These are phyloP conservation scores for Pachyrhizus erosus DNA, from an alignment of 306 rosid genomes.

Conservation along the genomic window DNA sequence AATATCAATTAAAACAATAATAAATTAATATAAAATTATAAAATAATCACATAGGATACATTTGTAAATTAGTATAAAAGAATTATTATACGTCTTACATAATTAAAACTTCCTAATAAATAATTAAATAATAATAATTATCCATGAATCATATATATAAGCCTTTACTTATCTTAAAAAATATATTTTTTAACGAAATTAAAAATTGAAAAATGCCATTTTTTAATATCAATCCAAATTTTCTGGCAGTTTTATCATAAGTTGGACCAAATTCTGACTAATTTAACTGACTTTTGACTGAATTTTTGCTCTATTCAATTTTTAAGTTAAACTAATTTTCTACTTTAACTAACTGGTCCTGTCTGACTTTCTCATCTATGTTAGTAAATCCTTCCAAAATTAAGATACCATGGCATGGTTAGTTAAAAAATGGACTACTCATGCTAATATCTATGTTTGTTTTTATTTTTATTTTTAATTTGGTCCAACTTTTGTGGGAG, in stretches of 20 bases:
- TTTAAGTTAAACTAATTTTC: not conserved
- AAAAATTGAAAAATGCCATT: not conserved
- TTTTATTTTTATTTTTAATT: not conserved
- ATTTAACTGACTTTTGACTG: not conserved
- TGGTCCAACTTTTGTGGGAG: not conserved
- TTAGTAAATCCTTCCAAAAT: not conserved
- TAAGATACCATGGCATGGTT: not conserved
- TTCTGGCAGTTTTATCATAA: not conserved
- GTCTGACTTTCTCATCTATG: not conserved
- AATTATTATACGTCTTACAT: not conserved
- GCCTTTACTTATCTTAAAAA: not conserved
- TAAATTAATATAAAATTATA: not conserved
- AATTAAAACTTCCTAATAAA: not conserved
- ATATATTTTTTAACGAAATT: not conserved
- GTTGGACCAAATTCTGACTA: not conserved
- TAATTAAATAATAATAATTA: not conserved
- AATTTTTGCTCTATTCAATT: not conserved
- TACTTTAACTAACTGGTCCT: not conserved
- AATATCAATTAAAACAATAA: not conserved
- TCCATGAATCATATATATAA: not conserved
- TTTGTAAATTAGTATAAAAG: not conserved
- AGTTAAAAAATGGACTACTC: not conserved
- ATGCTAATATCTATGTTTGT: not conserved
- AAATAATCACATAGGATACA: not conserved
- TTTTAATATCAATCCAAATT: not conserved